phyloP scores from a whole-genome alignment of 1,139 yeast species.

The Magnusiomyces fungicola region DNA sequence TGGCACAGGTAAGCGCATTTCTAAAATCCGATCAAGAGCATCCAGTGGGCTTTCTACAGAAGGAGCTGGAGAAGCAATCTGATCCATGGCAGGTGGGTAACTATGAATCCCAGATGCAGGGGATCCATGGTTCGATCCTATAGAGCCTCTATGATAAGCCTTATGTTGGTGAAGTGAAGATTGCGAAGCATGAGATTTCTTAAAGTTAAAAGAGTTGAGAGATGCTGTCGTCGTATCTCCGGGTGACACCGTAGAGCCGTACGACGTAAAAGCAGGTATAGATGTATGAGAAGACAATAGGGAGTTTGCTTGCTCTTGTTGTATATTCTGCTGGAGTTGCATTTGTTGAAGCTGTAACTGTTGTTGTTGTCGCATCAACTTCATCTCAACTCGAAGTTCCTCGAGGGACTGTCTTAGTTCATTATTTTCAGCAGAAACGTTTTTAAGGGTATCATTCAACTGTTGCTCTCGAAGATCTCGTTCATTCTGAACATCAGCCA shows the following conservation, averaged over 20 bases:
- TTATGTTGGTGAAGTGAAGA: background rate
- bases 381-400: slow-evolving; percentile 18
- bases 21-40: slow-evolving; percentile 35
- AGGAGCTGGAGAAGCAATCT: slow-evolving; percentile 38
- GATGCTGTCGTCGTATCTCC: background rate
- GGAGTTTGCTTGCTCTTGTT: background rate
- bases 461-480: slow-evolving; percentile 23
- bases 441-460: slow-evolving; percentile 43
- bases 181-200: background rate
- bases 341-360: background rate
- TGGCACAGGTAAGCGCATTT: slow-evolving; percentile 33
- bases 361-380: slow-evolving; percentile 6
- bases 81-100: slow-evolving; percentile 18
- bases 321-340: slow-evolving; percentile 2
- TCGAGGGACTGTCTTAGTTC: slow-evolving; percentile 18
- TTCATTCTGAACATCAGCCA: slow-evolving; percentile 60
- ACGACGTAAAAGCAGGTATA: slow-evolving; percentile 3
- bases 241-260: background rate
- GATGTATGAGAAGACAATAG: background rate
- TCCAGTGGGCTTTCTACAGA: slow-evolving; percentile 28
- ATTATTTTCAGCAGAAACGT: slow-evolving; percentile 23
- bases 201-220: background rate
- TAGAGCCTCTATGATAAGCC: background rate
- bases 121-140: background rate
- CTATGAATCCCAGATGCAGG: too few relatives aligned